These are phyloP conservation scores for Mucor mucedo DNA, from an alignment of 371 early-diverging fungal species.

Conservation along the genomic window DNA sequence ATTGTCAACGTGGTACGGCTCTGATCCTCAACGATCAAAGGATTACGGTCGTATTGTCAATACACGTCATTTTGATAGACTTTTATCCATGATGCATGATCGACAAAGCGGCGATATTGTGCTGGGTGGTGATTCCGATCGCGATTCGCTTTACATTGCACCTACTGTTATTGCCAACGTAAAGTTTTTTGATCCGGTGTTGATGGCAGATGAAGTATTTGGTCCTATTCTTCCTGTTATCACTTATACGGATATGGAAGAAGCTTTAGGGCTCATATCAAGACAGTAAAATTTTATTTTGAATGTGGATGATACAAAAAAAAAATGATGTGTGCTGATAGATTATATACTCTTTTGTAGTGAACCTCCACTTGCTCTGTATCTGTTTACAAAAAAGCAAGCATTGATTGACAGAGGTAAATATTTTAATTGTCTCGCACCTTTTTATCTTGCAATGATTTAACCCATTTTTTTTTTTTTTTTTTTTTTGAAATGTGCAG, in stretches of 20 bases:
- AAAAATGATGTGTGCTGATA: too few species aligned
- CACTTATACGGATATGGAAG: constrained; percentile 15
- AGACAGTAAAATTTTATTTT: constrained; percentile 21
- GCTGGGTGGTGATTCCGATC: constrained; percentile 45
- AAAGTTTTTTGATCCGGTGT: constrained; percentile 17
- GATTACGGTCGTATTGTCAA: constrained; percentile 77
- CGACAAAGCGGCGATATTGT: constrained; percentile 55
- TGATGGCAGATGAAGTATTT: constrained; percentile 67
- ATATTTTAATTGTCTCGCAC: not conserved
- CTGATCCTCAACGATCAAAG: constrained; percentile 51
- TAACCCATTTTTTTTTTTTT: not conserved
- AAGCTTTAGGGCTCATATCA: constrained; percentile 35
- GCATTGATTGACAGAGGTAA: not conserved
- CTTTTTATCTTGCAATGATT: too few species aligned
- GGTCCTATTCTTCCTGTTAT: constrained; percentile 41
- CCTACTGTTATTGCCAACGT: constrained; percentile 28
- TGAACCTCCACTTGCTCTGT: constrained; percentile 20
- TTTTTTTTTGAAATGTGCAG: not conserved
- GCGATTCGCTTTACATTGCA: constrained; percentile 25
- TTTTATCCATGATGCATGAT: constrained; percentile 57
- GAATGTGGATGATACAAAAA: too few species aligned
- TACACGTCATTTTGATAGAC: constrained; percentile 72
- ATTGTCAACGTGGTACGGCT: constrained; percentile 53
- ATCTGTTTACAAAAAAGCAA: constrained; percentile 19
- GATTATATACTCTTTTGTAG: not conserved